Conservation (phyloP, 306 rosid species). For the Castanea mollissima region DNA sequence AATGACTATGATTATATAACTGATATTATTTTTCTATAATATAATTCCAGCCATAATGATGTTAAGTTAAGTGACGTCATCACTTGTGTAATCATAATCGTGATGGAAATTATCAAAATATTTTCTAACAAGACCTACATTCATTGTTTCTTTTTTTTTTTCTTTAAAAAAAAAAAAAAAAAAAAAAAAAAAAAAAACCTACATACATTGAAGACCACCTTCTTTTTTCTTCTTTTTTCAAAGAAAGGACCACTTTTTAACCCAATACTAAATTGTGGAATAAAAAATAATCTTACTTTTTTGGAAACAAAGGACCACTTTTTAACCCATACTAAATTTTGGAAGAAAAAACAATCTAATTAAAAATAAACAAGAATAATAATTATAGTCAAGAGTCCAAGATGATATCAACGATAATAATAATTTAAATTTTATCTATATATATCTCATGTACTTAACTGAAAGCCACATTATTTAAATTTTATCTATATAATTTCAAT, state of each 20-base stretch:
- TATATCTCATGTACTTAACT: neutral
- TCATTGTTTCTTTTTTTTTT: neutral
- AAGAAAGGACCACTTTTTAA: too few relatives aligned
- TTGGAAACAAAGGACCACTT: too few relatives aligned
- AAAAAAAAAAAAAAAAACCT: neutral
- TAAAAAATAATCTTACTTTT: too few relatives aligned
- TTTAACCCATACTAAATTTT: neutral
- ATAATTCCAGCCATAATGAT: neutral
- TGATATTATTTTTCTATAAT: neutral
- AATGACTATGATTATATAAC: neutral
- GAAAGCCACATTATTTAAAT: too few relatives aligned
- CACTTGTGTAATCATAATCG: neutral
- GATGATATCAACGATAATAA: neutral
- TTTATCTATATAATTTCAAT: too few relatives aligned
- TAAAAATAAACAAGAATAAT: neutral
- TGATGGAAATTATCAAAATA: neutral
- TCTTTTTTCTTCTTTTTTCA: too few relatives aligned
- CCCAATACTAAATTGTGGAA: too few relatives aligned
- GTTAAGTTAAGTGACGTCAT: neutral
- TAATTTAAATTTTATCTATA: neutral
- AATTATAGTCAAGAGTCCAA: neutral
- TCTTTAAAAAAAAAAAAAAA: too few relatives aligned
- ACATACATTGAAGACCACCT: neutral
- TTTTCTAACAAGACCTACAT: neutral
- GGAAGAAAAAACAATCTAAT: too few relatives aligned